phyloP scores from a whole-genome alignment of 192 early-diverging fungal genomes.

The Backusella morwellensis region DNA sequence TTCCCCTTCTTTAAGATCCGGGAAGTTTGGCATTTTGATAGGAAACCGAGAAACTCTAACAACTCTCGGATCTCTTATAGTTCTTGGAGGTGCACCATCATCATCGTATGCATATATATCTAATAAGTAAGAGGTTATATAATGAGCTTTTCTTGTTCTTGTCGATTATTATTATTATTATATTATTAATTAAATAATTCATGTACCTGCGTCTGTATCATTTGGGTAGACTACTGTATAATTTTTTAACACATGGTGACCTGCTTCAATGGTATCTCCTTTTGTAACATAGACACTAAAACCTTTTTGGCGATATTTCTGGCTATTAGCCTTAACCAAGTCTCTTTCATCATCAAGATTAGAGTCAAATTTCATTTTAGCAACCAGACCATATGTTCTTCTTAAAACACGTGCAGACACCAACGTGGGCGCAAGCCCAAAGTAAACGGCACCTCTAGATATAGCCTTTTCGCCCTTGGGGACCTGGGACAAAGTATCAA shows the following conservation, averaged over 20 bases:
- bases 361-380: conserved; percentile 43
- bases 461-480: conserved; percentile 39
- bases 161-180: background rate
- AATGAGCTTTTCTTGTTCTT: background rate
- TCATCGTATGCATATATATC: conserved; percentile 32
- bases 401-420: conserved; percentile 45
- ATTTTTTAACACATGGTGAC: conserved; percentile 45
- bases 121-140: conserved; percentile 7
- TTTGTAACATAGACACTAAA: conserved; percentile 37
- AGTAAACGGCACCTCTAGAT: conserved; percentile 48
- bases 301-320: conserved; percentile 25
- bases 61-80: background rate
- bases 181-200: background rate
- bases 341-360: conserved; percentile 41
- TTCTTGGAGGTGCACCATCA: conserved; percentile 15
- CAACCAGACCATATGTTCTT: conserved; percentile 46
- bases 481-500: conserved; percentile 37
- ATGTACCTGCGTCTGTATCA: conserved; percentile 34
- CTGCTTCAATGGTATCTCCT: conserved; percentile 37
- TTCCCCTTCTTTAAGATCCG: background rate
- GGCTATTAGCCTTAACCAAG: conserved; percentile 39
- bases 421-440: conserved; percentile 41
- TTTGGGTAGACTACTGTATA: conserved; percentile 39
- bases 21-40: background rate
- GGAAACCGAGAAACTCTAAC: background rate